phyloP scores from a whole-genome alignment of 257 asterid species.

The Capsicum chinense region DNA sequence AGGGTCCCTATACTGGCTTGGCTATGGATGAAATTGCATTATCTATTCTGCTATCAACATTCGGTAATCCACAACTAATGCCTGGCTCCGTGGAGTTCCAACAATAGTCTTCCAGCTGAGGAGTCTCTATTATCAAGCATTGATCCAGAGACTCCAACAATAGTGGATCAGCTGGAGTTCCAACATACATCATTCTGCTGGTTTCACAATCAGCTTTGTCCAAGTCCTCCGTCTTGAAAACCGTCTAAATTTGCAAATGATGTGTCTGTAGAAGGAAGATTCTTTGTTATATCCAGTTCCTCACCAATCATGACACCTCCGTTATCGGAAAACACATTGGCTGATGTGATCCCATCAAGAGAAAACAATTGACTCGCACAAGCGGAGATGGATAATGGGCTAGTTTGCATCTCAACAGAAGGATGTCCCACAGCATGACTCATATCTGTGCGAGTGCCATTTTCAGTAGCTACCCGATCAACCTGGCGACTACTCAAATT shows the following conservation, averaged over 20 bases:
- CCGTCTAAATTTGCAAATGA: constrained; percentile 34
- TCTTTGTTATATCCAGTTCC: constrained; percentile 33
- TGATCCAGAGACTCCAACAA: constrained; percentile 26
- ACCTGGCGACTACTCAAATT: constrained; percentile 27
- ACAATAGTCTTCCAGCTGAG: too few species aligned
- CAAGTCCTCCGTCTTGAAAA: constrained; percentile 26
- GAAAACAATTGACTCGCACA: constrained; percentile 37
- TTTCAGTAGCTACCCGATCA: constrained; percentile 35
- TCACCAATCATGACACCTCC: constrained; percentile 36
- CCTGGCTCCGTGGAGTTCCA: constrained; percentile 8
- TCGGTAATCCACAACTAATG: constrained; percentile 18
- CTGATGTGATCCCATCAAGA: constrained; percentile 35
- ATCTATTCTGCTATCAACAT: constrained; percentile 19
- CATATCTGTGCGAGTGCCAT: constrained; percentile 20
- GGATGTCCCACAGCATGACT: constrained; percentile 34
- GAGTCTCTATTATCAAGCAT: neutral
- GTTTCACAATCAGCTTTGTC: constrained; percentile 34
- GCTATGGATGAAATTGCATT: neutral
- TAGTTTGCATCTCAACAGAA: constrained; percentile 47
- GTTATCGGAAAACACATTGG: constrained; percentile 31
- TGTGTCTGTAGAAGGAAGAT: constrained; percentile 34
- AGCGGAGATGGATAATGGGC: constrained; percentile 38
- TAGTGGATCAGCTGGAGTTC: neutral
- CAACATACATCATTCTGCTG: constrained; percentile 27
- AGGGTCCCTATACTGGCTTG: neutral